Evolutionary conservation across 192 early-diverging fungal species (phyloP).

Genomic region (Umbelopsis isabellina): DNA sequence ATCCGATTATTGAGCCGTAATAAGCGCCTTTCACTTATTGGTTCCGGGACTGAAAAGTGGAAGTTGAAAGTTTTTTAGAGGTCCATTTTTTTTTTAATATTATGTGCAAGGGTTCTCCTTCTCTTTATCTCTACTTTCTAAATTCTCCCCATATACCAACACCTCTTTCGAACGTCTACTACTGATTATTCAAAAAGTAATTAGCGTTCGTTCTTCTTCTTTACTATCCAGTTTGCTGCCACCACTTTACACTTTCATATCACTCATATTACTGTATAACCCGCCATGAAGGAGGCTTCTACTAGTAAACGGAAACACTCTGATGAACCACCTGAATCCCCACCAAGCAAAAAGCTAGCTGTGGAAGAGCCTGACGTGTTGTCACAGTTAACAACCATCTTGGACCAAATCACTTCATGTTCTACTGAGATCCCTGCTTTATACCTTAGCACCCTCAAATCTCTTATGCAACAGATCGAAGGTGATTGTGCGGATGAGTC

Average conservation of each 20-base stretch:
- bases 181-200: conserved; percentile 9
- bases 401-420: conserved; percentile 36
- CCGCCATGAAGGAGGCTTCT: conserved; percentile 20
- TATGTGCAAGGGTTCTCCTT: conserved; percentile 6
- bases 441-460: conserved; percentile 29
- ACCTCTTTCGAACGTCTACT: conserved; percentile 1
- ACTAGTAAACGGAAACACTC: conserved; percentile 22
- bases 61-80: conserved; percentile 18
- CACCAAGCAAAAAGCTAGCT: conserved; percentile 4
- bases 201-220: neutral
- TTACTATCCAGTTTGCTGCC: conserved; percentile 15
- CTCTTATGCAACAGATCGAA: conserved; percentile 38
- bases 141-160: no score
- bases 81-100: conserved; percentile 8
- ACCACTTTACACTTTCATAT: conserved; percentile 15
- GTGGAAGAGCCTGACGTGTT: conserved; percentile 22
- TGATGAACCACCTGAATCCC: conserved; percentile 12
- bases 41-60: conserved; percentile 10
- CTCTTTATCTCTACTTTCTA: neutral
- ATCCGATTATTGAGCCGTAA: neutral
- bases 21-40: neutral
- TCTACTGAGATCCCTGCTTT: conserved; percentile 38
- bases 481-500: conserved; percentile 34
- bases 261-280: conserved; percentile 13
- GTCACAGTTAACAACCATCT: conserved; percentile 27